Conservation (phyloP, 1,139 yeast genomes). For the Nakaseomyces glabratus region DNA sequence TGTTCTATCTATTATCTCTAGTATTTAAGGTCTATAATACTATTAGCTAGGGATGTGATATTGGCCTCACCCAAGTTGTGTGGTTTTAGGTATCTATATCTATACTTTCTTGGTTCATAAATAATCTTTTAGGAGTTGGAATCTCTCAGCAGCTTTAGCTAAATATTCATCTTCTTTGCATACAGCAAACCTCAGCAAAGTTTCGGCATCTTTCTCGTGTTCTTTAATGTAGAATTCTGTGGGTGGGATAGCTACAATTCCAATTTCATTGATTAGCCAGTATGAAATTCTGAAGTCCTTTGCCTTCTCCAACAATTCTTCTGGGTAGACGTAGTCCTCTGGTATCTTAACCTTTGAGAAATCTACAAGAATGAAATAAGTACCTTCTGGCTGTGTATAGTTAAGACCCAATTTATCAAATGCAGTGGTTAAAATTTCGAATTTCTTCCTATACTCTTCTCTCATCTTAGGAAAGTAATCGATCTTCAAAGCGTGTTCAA, state of each 20-base stretch:
- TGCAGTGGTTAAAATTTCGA: slow-evolving; percentile 57
- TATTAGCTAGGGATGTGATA: too few species aligned
- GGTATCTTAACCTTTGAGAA: slow-evolving; percentile 78
- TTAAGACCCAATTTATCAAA: slow-evolving; percentile 85
- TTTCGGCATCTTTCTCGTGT: slow-evolving; percentile 68
- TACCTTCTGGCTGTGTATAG: slow-evolving; percentile 85
- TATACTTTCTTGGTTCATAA: slow-evolving; percentile 31
- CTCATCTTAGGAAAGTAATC: slow-evolving; percentile 65
- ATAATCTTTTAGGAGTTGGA: slow-evolving; percentile 60
- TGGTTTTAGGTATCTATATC: too few species aligned
- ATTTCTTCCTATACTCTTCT: slow-evolving; percentile 57
- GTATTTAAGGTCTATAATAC: too few species aligned
- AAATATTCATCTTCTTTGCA: slow-evolving; percentile 82
- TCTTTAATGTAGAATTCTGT: slow-evolving; percentile 77
- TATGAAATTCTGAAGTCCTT: slow-evolving; percentile 81
- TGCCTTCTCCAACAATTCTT: slow-evolving; percentile 55
- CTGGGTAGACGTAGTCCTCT: slow-evolving; percentile 59
- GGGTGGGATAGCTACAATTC: slow-evolving; percentile 95
- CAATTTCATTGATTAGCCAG: slow-evolving; percentile 87
- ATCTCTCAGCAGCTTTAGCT: slow-evolving; percentile 70
- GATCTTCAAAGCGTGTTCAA: slow-evolving; percentile 49
- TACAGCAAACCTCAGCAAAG: slow-evolving; percentile 85
- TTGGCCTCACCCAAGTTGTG: too few species aligned
- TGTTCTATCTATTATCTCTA: too few species aligned
- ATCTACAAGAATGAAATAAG: slow-evolving; percentile 84